These are phyloP conservation scores for Tetrahymena elliotti DNA, from an alignment of 73 alveolate species.

Conservation along the genomic window DNA sequence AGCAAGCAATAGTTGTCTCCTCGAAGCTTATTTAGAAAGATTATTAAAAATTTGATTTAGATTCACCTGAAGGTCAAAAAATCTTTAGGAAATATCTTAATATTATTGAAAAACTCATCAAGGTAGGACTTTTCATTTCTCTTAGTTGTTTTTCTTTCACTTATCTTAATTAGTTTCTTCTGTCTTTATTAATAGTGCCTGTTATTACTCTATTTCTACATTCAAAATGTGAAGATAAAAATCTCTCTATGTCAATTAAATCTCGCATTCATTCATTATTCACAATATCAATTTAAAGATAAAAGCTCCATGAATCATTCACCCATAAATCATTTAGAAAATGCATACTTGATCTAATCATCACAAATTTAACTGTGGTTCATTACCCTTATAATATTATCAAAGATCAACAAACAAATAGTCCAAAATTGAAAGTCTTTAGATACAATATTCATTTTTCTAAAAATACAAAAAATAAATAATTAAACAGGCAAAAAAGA, in stretches of 20 bases:
- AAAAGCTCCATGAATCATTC: background rate
- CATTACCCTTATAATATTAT: too few species aligned
- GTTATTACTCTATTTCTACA: background rate
- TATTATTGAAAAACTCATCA: conserved; percentile 71
- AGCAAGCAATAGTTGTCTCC: conserved; percentile 61
- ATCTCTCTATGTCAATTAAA: background rate
- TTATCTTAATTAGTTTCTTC: background rate
- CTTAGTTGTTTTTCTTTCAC: background rate
- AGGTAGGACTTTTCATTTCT: conserved; percentile 12
- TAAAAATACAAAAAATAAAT: too few species aligned
- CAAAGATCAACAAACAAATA: background rate
- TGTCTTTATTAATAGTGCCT: background rate
- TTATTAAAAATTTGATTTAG: conserved; percentile 80
- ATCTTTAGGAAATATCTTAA: conserved; percentile 73
- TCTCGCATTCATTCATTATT: background rate
- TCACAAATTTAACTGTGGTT: background rate
- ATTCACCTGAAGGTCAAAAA: conserved; percentile 84
- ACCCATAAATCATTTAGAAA: too few species aligned
- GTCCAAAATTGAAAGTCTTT: background rate
- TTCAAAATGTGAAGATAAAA: background rate
- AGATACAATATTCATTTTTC: background rate
- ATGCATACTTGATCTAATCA: background rate
- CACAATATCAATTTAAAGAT: background rate
- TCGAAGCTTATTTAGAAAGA: conserved; percentile 56
- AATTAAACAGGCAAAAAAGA: background rate